Evolutionary conservation across 2,329 filamentous ascomycete species (phyloP).

Genomic region (Fusarium goolgardi): DNA sequence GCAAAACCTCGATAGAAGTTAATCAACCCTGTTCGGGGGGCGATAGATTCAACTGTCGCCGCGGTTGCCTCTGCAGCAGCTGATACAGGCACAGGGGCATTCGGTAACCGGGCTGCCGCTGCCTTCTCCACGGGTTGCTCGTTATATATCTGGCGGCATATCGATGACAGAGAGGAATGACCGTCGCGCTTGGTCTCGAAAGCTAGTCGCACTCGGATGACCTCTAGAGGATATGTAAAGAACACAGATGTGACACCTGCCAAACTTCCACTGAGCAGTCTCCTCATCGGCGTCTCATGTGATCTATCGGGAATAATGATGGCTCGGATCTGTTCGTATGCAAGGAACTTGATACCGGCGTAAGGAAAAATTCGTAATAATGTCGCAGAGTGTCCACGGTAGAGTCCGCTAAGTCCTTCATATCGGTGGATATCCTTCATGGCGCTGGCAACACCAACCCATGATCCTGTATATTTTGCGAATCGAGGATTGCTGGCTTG

Average conservation of each 20-base stretch:
- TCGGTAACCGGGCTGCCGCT: conserved; percentile 47
- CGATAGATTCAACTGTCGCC: conserved; percentile 58
- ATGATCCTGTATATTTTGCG: conserved; percentile 89
- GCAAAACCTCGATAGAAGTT: conserved; percentile 98
- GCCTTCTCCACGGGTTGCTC: conserved; percentile 68
- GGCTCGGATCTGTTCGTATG: conserved; percentile 94
- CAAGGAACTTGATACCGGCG: conserved; percentile 96
- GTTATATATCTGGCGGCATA: conserved; percentile 87
- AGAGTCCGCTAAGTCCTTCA: conserved; percentile 82
- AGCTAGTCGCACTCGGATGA: conserved; percentile 90
- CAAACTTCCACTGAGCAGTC: conserved; percentile 78
- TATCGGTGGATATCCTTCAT: conserved; percentile 83
- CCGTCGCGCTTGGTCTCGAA: conserved; percentile 88
- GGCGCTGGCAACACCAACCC: conserved; percentile 84
- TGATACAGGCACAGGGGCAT: conserved; percentile 46
- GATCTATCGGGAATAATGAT: conserved; percentile 76
- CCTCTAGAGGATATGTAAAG: conserved; percentile 94
- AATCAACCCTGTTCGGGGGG: conserved; percentile 74
- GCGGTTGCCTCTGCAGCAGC: conserved; percentile 57
- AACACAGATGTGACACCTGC: conserved; percentile 93
- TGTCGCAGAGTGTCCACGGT: conserved; percentile 94
- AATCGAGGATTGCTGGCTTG: conserved; percentile 95
- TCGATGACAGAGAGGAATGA: conserved; percentile 76
- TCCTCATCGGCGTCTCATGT: conserved; percentile 83
- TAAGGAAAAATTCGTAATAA: conserved; percentile 96